These are phyloP conservation scores for Fusarium liriodendri DNA, from an alignment of 2,329 filamentous ascomycete genomes.

Conservation along the genomic window DNA sequence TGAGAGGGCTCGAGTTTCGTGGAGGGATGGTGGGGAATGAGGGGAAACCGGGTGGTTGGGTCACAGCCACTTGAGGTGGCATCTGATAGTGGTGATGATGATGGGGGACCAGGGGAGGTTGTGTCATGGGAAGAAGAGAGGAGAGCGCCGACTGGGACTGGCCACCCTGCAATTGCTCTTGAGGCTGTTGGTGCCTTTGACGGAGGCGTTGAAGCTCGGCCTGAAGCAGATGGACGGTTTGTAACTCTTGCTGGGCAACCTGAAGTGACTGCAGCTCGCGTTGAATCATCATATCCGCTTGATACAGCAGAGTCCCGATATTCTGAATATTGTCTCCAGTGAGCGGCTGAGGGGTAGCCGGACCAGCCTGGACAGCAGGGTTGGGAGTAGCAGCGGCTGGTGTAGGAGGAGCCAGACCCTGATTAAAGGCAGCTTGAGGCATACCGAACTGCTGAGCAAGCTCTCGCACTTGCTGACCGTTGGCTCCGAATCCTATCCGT, in stretches of 20 bases:
- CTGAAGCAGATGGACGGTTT: slow-evolving; percentile 74
- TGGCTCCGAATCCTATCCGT: slow-evolving; percentile 81
- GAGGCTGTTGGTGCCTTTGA: slow-evolving; percentile 55
- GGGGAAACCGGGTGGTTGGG: slow-evolving; percentile 32
- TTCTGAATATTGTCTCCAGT: slow-evolving; percentile 52
- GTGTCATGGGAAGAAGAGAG: slow-evolving; percentile 16
- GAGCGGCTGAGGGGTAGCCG: slow-evolving; percentile 32
- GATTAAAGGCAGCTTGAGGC: slow-evolving; percentile 46
- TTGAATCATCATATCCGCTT: slow-evolving; percentile 76
- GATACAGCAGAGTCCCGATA: slow-evolving; percentile 70
- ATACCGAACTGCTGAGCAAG: slow-evolving; percentile 72
- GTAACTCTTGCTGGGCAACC: slow-evolving; percentile 73
- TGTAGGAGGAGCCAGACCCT: slow-evolving; percentile 33
- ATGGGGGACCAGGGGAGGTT: slow-evolving; percentile 25
- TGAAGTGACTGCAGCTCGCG: slow-evolving; percentile 74
- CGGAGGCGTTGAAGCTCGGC: slow-evolving; percentile 75
- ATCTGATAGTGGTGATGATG: slow-evolving; percentile 25
- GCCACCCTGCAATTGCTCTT: slow-evolving; percentile 42
- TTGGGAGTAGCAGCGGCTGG: slow-evolving; percentile 28
- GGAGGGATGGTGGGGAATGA: slow-evolving; percentile 44
- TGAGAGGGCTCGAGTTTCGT: slow-evolving; percentile 54
- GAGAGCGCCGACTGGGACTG: slow-evolving; percentile 21
- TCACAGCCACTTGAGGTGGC: slow-evolving; percentile 29
- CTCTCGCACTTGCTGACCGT: slow-evolving; percentile 72
- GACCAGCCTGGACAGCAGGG: slow-evolving; percentile 25